These are phyloP conservation scores for Alternaria metachromatica DNA, from an alignment of 2,329 filamentous ascomycete species.

Conservation along the genomic window DNA sequence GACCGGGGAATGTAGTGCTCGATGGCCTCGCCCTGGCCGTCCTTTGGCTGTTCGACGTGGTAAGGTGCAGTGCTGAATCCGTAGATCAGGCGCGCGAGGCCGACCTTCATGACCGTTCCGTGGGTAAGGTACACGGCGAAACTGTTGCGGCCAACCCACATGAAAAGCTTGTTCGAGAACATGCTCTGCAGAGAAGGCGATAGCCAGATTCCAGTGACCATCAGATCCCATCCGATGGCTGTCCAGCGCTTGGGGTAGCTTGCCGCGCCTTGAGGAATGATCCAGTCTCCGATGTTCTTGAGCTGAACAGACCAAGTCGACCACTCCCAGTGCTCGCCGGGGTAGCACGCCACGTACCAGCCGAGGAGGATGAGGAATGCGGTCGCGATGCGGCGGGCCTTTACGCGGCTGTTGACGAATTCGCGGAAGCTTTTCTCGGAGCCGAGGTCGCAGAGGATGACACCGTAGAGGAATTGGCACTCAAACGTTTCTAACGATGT, in stretches of 20 bases:
- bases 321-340: constrained; percentile 60
- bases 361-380: constrained; percentile 52
- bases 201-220: constrained; percentile 59
- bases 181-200: constrained; percentile 57
- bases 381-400: constrained; percentile 49
- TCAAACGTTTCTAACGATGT: constrained; percentile 59
- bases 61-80: constrained; percentile 57
- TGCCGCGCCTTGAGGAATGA: constrained; percentile 57
- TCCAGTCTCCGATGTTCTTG: constrained; percentile 49
- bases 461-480: constrained; percentile 59
- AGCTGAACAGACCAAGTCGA: constrained; percentile 57
- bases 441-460: constrained; percentile 60
- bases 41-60: constrained; percentile 48
- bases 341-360: constrained; percentile 58
- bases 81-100: constrained; percentile 61
- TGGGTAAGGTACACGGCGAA: constrained; percentile 64
- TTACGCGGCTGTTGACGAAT: constrained; percentile 50
- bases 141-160: constrained; percentile 63
- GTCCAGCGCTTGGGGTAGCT: constrained; percentile 53
- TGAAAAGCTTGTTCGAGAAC: constrained; percentile 58
- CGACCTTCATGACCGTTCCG: constrained; percentile 60
- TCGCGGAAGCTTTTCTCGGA: constrained; percentile 56
- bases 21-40: constrained; percentile 45
- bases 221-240: constrained; percentile 57
- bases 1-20: constrained; percentile 54